These are phyloP conservation scores for Globisporangium ultimum DNA, from an alignment of 352 stramenopile genomes.

Conservation along the genomic window DNA sequence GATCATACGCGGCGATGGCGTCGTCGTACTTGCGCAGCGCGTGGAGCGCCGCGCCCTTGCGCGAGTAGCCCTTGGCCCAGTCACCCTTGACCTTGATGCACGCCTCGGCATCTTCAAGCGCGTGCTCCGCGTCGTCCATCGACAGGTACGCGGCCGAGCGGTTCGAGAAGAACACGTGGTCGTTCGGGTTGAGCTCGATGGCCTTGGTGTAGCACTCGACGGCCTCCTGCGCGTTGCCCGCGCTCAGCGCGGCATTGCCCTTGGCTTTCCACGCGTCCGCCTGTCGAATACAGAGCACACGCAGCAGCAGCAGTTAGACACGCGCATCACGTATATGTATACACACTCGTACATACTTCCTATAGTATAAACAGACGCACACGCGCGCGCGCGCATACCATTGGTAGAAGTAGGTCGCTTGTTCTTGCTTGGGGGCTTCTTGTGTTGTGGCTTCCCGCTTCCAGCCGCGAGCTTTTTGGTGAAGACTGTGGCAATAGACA, in stretches of 20 bases:
- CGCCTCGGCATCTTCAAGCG: constrained; percentile 94
- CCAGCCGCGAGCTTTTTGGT: too few relatives aligned
- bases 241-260: constrained; percentile 95
- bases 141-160: constrained; percentile 98
- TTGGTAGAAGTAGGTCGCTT: too few relatives aligned
- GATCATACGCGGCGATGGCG: constrained; percentile 78
- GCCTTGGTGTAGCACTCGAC: constrained; percentile 97
- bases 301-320: background rate
- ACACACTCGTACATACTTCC: too few relatives aligned
- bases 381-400: too few relatives aligned
- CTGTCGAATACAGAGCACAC: constrained; percentile 7
- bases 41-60: constrained; percentile 97
- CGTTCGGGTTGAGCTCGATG: constrained; percentile 93
- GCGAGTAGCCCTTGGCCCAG: constrained; percentile 97
- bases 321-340: background rate
- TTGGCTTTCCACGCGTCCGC: constrained; percentile 90
- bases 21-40: constrained; percentile 87
- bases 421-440: too few relatives aligned
- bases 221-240: constrained; percentile 92
- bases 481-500: too few relatives aligned
- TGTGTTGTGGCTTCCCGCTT: too few relatives aligned
- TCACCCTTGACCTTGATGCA: constrained; percentile 94
- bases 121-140: constrained; percentile 88
- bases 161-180: constrained; percentile 99
- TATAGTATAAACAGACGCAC: too few relatives aligned